Evolutionary conservation across 768 basidiomycete species (phyloP), one percentile per base, ranked within the genome.

Genomic region (Chalciporus pseudorubinellus): DNA sequence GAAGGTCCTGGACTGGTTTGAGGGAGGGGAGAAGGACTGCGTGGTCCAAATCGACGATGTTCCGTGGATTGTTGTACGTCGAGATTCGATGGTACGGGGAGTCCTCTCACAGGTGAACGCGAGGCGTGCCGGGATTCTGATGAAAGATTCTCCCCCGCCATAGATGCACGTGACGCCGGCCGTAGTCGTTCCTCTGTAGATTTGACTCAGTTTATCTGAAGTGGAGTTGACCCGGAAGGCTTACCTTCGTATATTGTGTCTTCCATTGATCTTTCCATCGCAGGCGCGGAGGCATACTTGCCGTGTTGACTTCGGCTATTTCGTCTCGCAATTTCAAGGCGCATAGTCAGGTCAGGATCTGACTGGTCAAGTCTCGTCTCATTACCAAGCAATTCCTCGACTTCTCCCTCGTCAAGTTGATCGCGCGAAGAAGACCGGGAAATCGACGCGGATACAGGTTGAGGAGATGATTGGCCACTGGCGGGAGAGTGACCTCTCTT

Each of bases 301-400:
- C 74, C 77, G 51, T 81, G 78, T 59, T 92, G 91, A 65, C 79
- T 88, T 61, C 85, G 77, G 64, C 91, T 92, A 64, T 97, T 97
- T 58, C 81, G 80, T 53, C 90, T 75, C 6, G 94, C 94, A 44
- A 95, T 72, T 55, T 90, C 90, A 46, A 97, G 71, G 43, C 87
- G 84, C 72, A 81, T 76, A 19, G 84, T 78, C 47, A 95, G 74
- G 63, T 95, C 88, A 59, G 79, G 78, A 61, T 92, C 90, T 14
- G 86, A 89, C 44, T 80, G 74, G 55, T 89, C 85, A 56, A 80
- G 69, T 11, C 69, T 67, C 44, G 68, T 51, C 46, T 74, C 66
- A 8, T 73, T 69, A 14, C 70, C 69, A 19, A 77, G 67, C 38
- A 74, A 76, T n/a, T 79, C 81, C 22, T 62, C 64, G 49, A 81